Percentiles rank a stretch among this genome's conserved stretches.
Conservation (phyloP, 176 grass and related monocot species). For the Paspalum notatum region DNA sequence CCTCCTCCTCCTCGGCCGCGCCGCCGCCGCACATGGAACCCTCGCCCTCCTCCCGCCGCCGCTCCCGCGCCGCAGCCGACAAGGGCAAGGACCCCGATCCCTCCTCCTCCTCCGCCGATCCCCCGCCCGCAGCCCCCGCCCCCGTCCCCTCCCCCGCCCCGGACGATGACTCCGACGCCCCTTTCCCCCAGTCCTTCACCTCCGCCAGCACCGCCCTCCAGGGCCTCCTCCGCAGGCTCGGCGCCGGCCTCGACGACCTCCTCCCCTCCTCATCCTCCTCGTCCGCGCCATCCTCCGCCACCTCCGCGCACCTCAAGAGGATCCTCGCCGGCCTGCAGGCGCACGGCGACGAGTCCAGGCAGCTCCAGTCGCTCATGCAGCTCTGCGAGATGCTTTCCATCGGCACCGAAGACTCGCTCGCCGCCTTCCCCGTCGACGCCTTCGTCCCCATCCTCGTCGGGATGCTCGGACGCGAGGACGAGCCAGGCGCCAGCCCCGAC, state of each 20-base stretch:
- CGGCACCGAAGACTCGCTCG: constrained; percentile 80
- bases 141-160: constrained; percentile 20
- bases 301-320: constrained; percentile 70
- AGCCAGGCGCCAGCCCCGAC: constrained; percentile 61
- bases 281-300: constrained; percentile 44
- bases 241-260: constrained; percentile 87
- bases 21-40: constrained; percentile 22
- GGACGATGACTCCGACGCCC: constrained; percentile 55
- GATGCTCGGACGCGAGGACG: constrained; percentile 58
- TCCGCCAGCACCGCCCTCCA: constrained; percentile 84
- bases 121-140: constrained; percentile 16
- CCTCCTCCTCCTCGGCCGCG: neutral
- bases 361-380: constrained; percentile 75
- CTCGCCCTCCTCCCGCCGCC: constrained; percentile 66
- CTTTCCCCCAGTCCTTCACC: constrained; percentile 79
- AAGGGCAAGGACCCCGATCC: constrained; percentile 89
- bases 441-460: constrained; percentile 83
- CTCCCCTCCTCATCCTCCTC: constrained; percentile 61
- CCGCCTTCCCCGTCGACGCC: constrained; percentile 78
- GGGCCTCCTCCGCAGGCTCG: constrained; percentile 83
- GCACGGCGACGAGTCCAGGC: constrained; percentile 62
- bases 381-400: constrained; percentile 97
- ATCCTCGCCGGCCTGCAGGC: constrained; percentile 74
- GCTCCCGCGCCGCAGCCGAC: constrained; percentile 48
- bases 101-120: neutral